These are phyloP conservation scores for Tuber melanosporum DNA, from an alignment of 495 filamentous ascomycete species.

Conservation along the genomic window DNA sequence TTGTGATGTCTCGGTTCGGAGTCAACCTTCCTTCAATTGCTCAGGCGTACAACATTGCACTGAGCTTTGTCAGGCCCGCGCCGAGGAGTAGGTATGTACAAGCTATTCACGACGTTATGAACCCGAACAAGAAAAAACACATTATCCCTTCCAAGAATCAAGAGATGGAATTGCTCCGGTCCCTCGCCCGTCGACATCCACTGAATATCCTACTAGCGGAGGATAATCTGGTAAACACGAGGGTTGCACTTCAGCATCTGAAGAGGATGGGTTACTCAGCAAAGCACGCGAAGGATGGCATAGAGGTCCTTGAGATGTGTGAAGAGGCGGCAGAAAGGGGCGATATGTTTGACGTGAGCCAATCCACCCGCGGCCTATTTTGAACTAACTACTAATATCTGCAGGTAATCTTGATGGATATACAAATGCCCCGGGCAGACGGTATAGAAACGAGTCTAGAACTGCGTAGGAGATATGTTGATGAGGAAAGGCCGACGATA, in stretches of 20 bases:
- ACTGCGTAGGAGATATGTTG: slow-evolving; percentile 32
- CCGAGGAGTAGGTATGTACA: slow-evolving; percentile 37
- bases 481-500: slow-evolving; percentile 36
- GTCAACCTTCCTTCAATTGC: slow-evolving; percentile 27
- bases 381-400: slow-evolving; percentile 1
- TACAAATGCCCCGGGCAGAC: slow-evolving; percentile 41
- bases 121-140: slow-evolving; percentile 26
- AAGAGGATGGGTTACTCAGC: slow-evolving; percentile 42
- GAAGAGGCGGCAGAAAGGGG: slow-evolving; percentile 35
- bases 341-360: slow-evolving; percentile 40
- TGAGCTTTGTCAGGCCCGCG: slow-evolving; percentile 39
- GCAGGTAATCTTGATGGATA: slow-evolving; percentile 42
- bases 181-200: slow-evolving; percentile 38
- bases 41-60: slow-evolving; percentile 34
- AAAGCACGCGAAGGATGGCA: slow-evolving; percentile 41
- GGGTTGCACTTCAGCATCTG: slow-evolving; percentile 40
- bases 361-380: not conserved
- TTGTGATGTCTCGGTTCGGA: slow-evolving; percentile 41
- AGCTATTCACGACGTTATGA: slow-evolving; percentile 36
- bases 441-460: slow-evolving; percentile 41
- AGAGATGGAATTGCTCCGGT: slow-evolving; percentile 36
- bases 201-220: slow-evolving; percentile 39
- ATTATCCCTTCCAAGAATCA: slow-evolving; percentile 31
- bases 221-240: slow-evolving; percentile 40
- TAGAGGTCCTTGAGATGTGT: slow-evolving; percentile 40